Conservation (phyloP, 2,329 filamentous ascomycete species). For the Talaromyces funiculosus region DNA sequence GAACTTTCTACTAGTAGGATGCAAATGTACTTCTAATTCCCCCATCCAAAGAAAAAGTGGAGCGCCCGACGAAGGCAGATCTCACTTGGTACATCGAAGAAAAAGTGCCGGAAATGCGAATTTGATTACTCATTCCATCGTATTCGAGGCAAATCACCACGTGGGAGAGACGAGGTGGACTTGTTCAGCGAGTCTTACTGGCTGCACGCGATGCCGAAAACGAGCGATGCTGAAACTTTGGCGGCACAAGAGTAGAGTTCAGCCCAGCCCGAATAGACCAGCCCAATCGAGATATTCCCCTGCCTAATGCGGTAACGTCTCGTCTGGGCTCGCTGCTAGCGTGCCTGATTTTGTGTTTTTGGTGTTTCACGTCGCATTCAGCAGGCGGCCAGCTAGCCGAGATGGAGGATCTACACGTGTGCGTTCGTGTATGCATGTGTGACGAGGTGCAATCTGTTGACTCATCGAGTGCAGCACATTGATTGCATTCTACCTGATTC, state of each 20-base stretch:
- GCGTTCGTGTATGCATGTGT: no score
- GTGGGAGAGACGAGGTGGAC: background rate
- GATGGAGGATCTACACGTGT: no score
- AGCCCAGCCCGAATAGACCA: background rate
- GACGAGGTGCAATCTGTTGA: background rate
- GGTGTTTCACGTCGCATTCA: background rate
- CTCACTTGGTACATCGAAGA: background rate
- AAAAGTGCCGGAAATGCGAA: background rate
- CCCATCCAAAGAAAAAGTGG: background rate
- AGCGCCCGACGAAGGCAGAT: background rate
- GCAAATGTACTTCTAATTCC: background rate
- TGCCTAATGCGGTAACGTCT: background rate
- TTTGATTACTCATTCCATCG: no score
- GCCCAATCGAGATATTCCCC: background rate
- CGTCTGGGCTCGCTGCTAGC: background rate
- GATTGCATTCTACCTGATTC: background rate
- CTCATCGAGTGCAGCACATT: background rate
- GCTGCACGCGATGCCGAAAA: background rate
- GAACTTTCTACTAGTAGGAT: no score
- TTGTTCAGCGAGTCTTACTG: background rate
- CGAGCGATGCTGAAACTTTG: background rate
- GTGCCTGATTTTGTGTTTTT: background rate
- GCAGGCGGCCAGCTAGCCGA: background rate
- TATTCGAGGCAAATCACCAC: constrained; percentile 1
- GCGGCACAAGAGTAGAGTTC: background rate